Evolutionary conservation across 345 rosid species (phyloP).

Genomic region (Crucihimalaya himalaica): DNA sequence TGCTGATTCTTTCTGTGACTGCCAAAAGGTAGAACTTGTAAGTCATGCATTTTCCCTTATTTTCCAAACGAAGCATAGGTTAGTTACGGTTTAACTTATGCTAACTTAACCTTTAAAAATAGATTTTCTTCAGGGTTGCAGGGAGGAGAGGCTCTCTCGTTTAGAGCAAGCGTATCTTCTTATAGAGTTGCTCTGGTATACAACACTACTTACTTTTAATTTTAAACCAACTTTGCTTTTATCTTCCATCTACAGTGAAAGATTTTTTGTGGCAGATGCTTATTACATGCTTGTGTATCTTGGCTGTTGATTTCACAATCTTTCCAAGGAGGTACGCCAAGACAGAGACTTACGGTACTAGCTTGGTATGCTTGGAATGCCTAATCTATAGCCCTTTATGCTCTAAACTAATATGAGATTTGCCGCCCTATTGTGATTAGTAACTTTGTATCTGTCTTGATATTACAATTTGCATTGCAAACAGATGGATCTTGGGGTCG

Average conservation of each 20-base stretch:
- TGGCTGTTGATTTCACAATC: constrained; percentile 89
- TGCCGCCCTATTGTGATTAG: not conserved
- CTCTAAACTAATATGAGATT: not conserved
- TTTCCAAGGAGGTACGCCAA: constrained; percentile 88
- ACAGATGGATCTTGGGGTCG: constrained; percentile 99
- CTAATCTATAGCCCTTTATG: not conserved
- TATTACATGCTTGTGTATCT: constrained; percentile 77
- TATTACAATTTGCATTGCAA: constrained; percentile 25
- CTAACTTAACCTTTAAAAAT: constrained; percentile 1
- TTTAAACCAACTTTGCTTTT: constrained; percentile 1
- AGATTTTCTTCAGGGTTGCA: constrained; percentile 42
- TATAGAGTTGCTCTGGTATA: constrained; percentile 69
- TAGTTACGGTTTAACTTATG: not conserved
- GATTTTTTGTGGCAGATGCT: constrained; percentile 61
- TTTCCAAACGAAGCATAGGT: not conserved
- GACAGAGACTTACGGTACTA: constrained; percentile 79
- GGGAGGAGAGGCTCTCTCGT: constrained; percentile 44
- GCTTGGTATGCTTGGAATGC: constrained; percentile 59
- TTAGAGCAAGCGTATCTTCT: constrained; percentile 58
- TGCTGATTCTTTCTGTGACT: constrained; percentile 43
- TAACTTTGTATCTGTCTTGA: not conserved
- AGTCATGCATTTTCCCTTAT: constrained; percentile 31
- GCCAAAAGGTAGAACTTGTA: constrained; percentile 75
- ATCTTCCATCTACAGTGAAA: constrained; percentile 18
- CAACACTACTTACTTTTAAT: not conserved